Base-by-base conservation (phyloP, 805 yeast genomes). In the Cyberlindnera meyerae region DNA sequence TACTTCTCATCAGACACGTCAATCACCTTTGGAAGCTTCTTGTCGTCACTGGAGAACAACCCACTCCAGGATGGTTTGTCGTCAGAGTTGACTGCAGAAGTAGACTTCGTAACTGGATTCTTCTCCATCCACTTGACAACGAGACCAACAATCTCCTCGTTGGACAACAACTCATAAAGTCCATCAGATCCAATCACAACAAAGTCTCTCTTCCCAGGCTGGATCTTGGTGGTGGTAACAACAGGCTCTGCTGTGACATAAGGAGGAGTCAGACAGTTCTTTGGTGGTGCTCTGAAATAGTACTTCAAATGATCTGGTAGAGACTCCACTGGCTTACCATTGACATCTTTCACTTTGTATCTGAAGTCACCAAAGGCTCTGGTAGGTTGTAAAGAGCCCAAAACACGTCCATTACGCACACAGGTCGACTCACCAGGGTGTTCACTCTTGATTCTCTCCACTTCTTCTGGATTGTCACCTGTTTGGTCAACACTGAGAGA, bases 291-390 rank as follows among this genome's bases (percentile, higher is more conserved):
- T 55, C 90, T 73, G 24, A 96, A 94, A 57, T 90, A 89, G 48
- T 88, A 80, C 50, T 79, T 79, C 43, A 80, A 71, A 49, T 85
- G 80, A 32, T 81, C 81, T 52, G 94, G 97, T 39, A 86, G 72
- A 16, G 79, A 77, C 9, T 57, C 60, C 11, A 64, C 49, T 0
- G 63, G 43, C 36, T 62, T 43, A 50, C 80, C 56, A 36, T 59
- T 61, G n/a, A 66, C 42, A 25, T 69, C 67, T 22, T 88, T 76
- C 69, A 95, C 73, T 57, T 93, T 93, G 57, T 87, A 93, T 43
- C 96, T 74, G 41, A 96, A 95, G 60, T 93, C 98, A 32, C 98
- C 98, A 67, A 93, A 93, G 1, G 97, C 95, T 52, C 98, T 71
- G 0, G 96, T 77, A 11, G 98, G 98, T 61, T 93, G 97, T 44